A percentile compares a stretch with the other conserved stretches of the same genome.
Evolutionary conservation across 805 yeast genomes (phyloP).

Genomic region (Sungouiella thailandica): DNA sequence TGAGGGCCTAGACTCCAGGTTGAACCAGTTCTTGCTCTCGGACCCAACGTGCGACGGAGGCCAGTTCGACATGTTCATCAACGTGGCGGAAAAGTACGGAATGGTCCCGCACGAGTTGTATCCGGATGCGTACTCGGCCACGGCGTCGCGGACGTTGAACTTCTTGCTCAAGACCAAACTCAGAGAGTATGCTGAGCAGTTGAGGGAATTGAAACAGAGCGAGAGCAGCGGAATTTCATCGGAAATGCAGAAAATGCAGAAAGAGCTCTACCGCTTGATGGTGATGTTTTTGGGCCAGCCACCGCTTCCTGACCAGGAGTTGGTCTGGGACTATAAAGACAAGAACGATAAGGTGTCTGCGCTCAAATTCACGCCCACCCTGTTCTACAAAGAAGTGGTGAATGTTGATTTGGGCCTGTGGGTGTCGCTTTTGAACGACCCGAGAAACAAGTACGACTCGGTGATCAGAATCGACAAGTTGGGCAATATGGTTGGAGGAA

Average conservation of each 20-base stretch:
- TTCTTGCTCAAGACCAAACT: slow-evolving; percentile 17
- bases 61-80: slow-evolving; percentile 17
- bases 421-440: slow-evolving; percentile 18
- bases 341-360: slow-evolving; percentile 11
- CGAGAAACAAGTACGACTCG: slow-evolving; percentile 15
- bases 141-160: slow-evolving; percentile 15
- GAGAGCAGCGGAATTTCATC: not conserved
- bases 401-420: slow-evolving; percentile 12
- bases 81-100: slow-evolving; percentile 17
- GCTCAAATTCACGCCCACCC: slow-evolving; percentile 15
- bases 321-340: slow-evolving; percentile 15
- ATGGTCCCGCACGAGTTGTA: slow-evolving; percentile 14
- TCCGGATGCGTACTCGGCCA: slow-evolving; percentile 17
- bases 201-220: slow-evolving; percentile 7
- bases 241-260: slow-evolving; percentile 11
- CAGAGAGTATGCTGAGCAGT: slow-evolving; percentile 17
- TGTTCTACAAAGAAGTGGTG: slow-evolving; percentile 13
- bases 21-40: slow-evolving; percentile 12
- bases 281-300: slow-evolving; percentile 18
- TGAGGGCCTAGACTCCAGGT: slow-evolving; percentile 12
- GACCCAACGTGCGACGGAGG: slow-evolving; percentile 19
- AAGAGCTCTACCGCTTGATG: slow-evolving; percentile 15
- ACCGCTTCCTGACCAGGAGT: slow-evolving; percentile 9
- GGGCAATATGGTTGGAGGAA: slow-evolving; percentile 16
- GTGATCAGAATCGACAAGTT: slow-evolving; percentile 14